Percentiles rank a stretch among this genome's conserved stretches.
Evolutionary conservation across 108 stramenopile genomes (phyloP).

Genomic region (Skeletonema marinoi): DNA sequence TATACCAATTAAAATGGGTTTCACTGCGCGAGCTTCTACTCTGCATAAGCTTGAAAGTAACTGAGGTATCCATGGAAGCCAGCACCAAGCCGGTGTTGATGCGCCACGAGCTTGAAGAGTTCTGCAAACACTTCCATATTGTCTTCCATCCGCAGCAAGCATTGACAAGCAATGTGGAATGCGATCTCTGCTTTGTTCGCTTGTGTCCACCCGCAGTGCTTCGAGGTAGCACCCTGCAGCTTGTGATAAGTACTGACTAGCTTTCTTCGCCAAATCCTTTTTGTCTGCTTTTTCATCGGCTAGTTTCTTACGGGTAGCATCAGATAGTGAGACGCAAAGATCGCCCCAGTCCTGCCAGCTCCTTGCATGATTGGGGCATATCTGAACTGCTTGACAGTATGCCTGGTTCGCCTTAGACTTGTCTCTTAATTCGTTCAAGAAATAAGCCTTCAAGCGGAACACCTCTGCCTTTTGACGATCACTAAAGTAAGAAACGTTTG

Average conservation of each 20-base stretch:
- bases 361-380: conserved; percentile 86
- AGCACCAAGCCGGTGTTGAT: conserved; percentile 88
- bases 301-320: conserved; percentile 30
- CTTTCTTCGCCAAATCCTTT: conserved; percentile 61
- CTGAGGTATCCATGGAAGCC: conserved; percentile 95
- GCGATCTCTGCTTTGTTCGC: conserved; percentile 79
- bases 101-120: conserved; percentile 75
- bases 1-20: conserved; percentile 61
- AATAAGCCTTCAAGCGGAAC: conserved; percentile 89
- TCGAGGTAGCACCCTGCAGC: conserved; percentile 95
- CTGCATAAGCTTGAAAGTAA: conserved; percentile 83
- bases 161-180: conserved; percentile 89
- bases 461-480: conserved; percentile 87
- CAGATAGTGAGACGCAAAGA: conserved; percentile 74
- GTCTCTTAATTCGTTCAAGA: conserved; percentile 71
- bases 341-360: conserved; percentile 94
- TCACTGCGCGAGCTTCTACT: conserved; percentile 65
- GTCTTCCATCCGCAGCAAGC: conserved; percentile 82
- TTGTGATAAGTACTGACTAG: conserved; percentile 85
- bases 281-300: conserved; percentile 40
- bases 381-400: conserved; percentile 90
- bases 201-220: conserved; percentile 73
- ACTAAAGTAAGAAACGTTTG: conserved; percentile 93
- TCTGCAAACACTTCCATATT: conserved; percentile 72
- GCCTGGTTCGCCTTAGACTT: conserved; percentile 88